Conservation (phyloP, 2,329 filamentous ascomycete genomes). For the Exutisphaerella laricina region DNA sequence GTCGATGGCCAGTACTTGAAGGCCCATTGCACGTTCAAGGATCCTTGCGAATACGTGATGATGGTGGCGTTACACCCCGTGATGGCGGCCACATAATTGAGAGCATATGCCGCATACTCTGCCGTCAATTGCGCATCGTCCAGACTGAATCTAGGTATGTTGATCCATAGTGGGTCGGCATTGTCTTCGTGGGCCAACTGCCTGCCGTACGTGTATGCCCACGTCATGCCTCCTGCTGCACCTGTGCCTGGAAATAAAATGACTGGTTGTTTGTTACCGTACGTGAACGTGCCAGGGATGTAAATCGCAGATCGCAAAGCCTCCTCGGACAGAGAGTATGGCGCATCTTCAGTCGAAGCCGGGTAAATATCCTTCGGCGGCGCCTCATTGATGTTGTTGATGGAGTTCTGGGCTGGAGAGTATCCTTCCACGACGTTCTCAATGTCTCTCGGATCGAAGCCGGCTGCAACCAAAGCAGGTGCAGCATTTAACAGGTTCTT, state of each 20-base stretch:
- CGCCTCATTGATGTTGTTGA: slow-evolving; percentile 26
- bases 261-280: slow-evolving; percentile 44
- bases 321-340: slow-evolving; percentile 45
- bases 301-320: slow-evolving; percentile 48
- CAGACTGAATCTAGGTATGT: slow-evolving; percentile 47
- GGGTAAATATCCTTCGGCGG: slow-evolving; percentile 35
- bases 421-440: slow-evolving; percentile 13
- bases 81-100: slow-evolving; percentile 50
- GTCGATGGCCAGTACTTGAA: slow-evolving; percentile 54
- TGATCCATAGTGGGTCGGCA: slow-evolving; percentile 52
- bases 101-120: slow-evolving; percentile 54
- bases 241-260: slow-evolving; percentile 53
- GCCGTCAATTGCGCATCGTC: slow-evolving; percentile 48
- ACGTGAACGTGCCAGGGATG: slow-evolving; percentile 47
- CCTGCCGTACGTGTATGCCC: slow-evolving; percentile 46
- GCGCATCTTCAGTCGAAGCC: slow-evolving; percentile 39
- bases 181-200: slow-evolving; percentile 40
- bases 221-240: slow-evolving; percentile 43
- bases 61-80: slow-evolving; percentile 39
- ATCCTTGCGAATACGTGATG: slow-evolving; percentile 54
- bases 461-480: slow-evolving; percentile 5
- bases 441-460: slow-evolving; percentile 12
- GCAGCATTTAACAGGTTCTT: slow-evolving; percentile 5
- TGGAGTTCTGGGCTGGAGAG: slow-evolving; percentile 19
- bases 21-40: slow-evolving; percentile 52